Conservation (phyloP, 2,329 filamentous ascomycete species). For the Phaeosphaeria sp. region DNA sequence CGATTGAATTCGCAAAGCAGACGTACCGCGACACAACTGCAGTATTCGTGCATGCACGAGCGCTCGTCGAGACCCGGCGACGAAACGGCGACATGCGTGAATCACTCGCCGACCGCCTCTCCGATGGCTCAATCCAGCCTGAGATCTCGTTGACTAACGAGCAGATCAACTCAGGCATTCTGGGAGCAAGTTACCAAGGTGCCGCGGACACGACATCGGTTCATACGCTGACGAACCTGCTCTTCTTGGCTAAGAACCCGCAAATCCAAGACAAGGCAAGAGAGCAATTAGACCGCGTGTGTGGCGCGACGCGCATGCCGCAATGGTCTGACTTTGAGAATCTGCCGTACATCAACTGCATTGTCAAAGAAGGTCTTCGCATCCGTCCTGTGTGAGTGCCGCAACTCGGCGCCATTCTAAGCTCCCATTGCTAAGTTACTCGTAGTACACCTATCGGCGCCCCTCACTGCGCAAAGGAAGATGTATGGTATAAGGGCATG, state of each 20-base stretch:
- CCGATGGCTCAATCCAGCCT: neutral
- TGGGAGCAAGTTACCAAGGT: neutral
- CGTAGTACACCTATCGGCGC: neutral
- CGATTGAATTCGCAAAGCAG: neutral
- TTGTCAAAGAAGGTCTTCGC: constrained; percentile 20
- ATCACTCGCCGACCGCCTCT: neutral
- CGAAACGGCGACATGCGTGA: neutral
- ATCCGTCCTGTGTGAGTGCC: constrained; percentile 11
- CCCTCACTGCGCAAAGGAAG: neutral
- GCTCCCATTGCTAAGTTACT: neutral
- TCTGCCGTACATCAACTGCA: constrained; percentile 22
- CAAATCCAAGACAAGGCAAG: neutral
- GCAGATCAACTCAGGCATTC: neutral
- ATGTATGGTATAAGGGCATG: constrained; percentile 26
- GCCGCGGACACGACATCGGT: neutral
- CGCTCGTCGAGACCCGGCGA: neutral
- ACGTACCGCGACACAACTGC: neutral
- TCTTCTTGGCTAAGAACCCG: neutral
- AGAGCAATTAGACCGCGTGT: neutral
- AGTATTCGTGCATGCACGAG: neutral
- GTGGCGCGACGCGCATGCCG: neutral
- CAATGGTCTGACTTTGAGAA: neutral
- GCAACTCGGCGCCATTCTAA: neutral
- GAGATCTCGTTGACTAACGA: neutral
- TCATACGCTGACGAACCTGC: neutral